Evolutionary conservation across 1,284 basidiomycete species (phyloP).

Genomic region (Microbotryum intermedium): DNA sequence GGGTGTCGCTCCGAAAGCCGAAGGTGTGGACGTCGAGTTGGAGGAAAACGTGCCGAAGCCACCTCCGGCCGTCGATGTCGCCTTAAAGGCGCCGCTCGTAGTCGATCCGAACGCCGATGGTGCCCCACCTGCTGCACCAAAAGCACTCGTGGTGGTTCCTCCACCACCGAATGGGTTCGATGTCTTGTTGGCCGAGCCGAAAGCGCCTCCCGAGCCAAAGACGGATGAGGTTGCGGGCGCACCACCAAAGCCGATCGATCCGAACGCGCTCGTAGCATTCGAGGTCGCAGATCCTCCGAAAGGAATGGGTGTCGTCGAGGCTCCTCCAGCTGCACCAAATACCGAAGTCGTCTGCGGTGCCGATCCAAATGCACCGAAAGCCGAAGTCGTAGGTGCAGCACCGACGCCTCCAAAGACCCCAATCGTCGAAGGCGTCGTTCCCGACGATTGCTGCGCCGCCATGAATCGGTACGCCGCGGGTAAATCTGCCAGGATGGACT

Average conservation of each 20-base stretch:
- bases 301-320: not conserved
- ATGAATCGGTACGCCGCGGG: slow-evolving; percentile 12
- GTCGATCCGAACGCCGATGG: not conserved
- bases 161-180: not conserved
- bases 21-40: not conserved
- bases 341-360: slow-evolving; percentile 28
- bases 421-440: not conserved
- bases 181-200: not conserved
- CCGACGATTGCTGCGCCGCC: slow-evolving; percentile 6
- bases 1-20: not conserved
- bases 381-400: slow-evolving; percentile 11
- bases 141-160: not conserved
- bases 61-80: not conserved
- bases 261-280: too few relatives aligned
- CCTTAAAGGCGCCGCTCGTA: not conserved
- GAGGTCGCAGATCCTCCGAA: too few relatives aligned
- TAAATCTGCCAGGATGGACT: slow-evolving; percentile 20
- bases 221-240: not conserved
- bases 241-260: not conserved
- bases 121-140: too few relatives aligned
- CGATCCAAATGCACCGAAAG: slow-evolving; percentile 38
- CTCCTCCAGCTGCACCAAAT: slow-evolving; percentile 24
- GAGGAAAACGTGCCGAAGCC: not conserved
- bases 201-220: slow-evolving; percentile 3
- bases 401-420: slow-evolving; percentile 24